Evolutionary conservation across 176 grass and related monocot species (phyloP), one percentile per base, ranked within the genome.

Genomic region (Lolium perenne): DNA sequence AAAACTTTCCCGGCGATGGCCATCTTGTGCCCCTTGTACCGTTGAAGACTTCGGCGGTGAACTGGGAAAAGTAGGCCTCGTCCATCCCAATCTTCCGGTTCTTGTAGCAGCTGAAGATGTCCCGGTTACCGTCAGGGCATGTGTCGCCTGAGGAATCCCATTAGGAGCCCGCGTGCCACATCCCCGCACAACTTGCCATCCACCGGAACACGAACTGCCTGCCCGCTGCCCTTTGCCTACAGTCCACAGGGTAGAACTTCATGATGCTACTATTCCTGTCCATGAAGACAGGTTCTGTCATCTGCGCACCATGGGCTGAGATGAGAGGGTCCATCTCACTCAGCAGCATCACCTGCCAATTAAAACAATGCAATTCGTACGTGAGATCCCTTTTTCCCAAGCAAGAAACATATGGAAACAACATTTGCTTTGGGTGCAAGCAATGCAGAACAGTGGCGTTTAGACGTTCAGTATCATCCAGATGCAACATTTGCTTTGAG

Each of bases 271-370:
- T 93, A 55, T 84, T 90, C 82, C 81, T 71, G 7, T 94, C 92
- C 95, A 94, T 97, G 69, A 97, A 94, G 38, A 91, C 7, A 88
- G 20, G 82, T 94, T 97, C 4, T 35, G 91, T 86, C 88, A 97
- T 64, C 89, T 93, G 92, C 5, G 90, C 95, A 17, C 95, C 92
- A 8, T 97, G 95, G 3, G 92, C 40, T 1, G 95, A 89, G 25
- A 90, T 77, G 41, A 94, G 63, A 77, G 94, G 84, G 63, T 97
- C 92, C 11, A 91, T 94, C 70, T 77, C 79, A 18, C 90, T 91
- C 79, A 94, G 41, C 54, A 97, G 4, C 80, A 43, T 84, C 56
- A 94, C 95, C 95, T 94, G 80, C 9, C 13, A 18, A 22, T 65
- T 1, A 65, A 65, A 32, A 23, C 32, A 35, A 32, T 32, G 12